phyloP scores from a whole-genome alignment of 805 yeast species.

The Candida easanensis region DNA sequence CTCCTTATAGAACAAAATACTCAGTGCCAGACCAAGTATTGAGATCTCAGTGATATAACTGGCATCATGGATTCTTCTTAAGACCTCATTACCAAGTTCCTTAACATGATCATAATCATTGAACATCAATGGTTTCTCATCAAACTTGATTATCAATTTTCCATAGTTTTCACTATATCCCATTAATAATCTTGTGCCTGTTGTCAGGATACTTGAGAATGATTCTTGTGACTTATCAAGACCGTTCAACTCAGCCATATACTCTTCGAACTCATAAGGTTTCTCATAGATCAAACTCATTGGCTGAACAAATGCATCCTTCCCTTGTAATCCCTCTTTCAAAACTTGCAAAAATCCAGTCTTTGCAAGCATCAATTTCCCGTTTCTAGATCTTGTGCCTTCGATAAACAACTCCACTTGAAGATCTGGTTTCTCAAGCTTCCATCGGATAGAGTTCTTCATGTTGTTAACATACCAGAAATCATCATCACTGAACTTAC shows the following conservation, averaged over 20 bases:
- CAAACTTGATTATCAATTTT: constrained; percentile 21
- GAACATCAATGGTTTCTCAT: constrained; percentile 10
- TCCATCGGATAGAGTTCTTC: constrained; percentile 12
- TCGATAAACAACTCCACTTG: constrained; percentile 23
- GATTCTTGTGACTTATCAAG: constrained; percentile 25
- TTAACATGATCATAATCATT: constrained; percentile 7
- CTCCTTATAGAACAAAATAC: constrained; percentile 16
- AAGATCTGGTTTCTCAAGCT: constrained; percentile 6
- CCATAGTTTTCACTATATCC: constrained; percentile 19
- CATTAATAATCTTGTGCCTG: constrained; percentile 12
- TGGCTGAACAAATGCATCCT: constrained; percentile 15
- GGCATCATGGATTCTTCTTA: constrained; percentile 16
- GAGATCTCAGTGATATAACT: constrained; percentile 21
- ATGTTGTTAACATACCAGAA: constrained; percentile 19
- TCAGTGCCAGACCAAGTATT: constrained; percentile 15
- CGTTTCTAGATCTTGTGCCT: constrained; percentile 26
- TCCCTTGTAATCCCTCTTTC: constrained; percentile 12
- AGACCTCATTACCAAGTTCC: constrained; percentile 9
- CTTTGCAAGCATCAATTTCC: constrained; percentile 24
- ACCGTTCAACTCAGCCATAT: constrained; percentile 23
- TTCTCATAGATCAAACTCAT: constrained; percentile 23
- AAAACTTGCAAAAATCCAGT: constrained; percentile 22
- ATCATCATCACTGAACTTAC: constrained; percentile 19
- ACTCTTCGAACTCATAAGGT: constrained; percentile 25
- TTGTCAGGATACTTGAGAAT: constrained; percentile 13